A percentile compares a stretch with the other conserved stretches of the same genome.
phyloP scores from a whole-genome alignment of 108 stramenopile genomes.

The Craspedostauros australis region DNA sequence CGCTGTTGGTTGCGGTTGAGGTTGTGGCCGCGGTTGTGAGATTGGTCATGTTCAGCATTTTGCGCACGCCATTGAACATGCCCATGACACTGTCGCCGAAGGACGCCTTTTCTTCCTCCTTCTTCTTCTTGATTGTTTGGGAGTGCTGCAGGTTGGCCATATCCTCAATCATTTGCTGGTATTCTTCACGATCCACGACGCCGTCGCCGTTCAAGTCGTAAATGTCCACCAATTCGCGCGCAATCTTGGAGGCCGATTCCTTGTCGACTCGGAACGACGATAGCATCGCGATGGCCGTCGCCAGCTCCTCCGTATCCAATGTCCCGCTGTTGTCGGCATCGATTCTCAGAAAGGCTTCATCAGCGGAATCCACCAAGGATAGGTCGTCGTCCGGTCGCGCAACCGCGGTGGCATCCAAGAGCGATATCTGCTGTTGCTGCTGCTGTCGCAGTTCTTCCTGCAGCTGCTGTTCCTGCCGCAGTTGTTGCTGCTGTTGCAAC shows the following conservation, averaged over 20 bases:
- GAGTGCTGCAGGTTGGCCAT: conserved; percentile 61
- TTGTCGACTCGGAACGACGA: conserved; percentile 30
- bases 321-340: conserved; percentile 75
- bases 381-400: no score
- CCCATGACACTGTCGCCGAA: conserved; percentile 22
- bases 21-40: background rate
- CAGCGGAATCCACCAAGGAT: conserved; percentile 36
- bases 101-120: conserved; percentile 2
- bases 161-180: conserved; percentile 76
- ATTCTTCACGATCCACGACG: conserved; percentile 79
- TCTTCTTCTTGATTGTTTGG: conserved; percentile 16
- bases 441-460: no score
- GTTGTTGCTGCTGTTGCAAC: background rate
- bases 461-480: no score
- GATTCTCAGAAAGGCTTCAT: conserved; percentile 78
- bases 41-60: background rate
- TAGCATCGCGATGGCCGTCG: conserved; percentile 60
- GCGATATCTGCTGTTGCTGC: no score
- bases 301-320: conserved; percentile 70
- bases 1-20: background rate
- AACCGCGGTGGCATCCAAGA: no score
- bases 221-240: conserved; percentile 54
- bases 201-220: conserved; percentile 84
- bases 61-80: conserved; percentile 10
- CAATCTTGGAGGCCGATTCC: conserved; percentile 43